phyloP scores from a whole-genome alignment of 441 rosid genomes.

The Jatropha multifida region DNA sequence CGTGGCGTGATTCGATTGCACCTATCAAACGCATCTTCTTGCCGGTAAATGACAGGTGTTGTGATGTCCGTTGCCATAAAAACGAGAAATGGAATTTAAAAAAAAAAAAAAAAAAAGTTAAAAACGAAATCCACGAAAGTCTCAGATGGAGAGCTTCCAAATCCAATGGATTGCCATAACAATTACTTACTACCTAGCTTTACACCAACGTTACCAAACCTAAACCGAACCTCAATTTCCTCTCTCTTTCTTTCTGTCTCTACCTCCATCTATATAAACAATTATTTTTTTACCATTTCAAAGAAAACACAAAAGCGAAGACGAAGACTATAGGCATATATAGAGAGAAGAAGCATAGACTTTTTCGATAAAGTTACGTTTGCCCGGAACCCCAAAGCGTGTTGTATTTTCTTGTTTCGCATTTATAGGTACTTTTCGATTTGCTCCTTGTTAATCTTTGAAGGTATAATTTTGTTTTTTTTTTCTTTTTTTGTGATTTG shows the following conservation, averaged over 20 bases:
- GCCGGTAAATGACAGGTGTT: background rate
- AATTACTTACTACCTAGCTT: background rate
- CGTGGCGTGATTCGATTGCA: background rate
- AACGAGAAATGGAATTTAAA: background rate
- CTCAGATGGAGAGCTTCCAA: background rate
- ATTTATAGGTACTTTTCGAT: constrained; percentile 17
- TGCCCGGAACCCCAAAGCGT: background rate
- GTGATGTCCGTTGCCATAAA: background rate
- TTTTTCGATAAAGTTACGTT: background rate
- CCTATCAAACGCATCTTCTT: background rate
- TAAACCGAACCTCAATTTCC: constrained; percentile 1
- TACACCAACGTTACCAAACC: constrained; percentile 5
- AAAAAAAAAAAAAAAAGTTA: background rate
- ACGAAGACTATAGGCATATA: background rate
- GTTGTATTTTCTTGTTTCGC: background rate
- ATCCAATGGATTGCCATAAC: background rate
- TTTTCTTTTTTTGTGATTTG: background rate
- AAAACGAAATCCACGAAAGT: background rate
- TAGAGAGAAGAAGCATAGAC: constrained; percentile 12
- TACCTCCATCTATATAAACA: background rate
- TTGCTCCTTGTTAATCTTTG: background rate
- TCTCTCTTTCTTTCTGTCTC: background rate
- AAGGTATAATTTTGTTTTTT: background rate
- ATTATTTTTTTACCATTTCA: background rate
- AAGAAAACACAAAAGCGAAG: background rate